Conservation (phyloP, 305 asterid species). For the Solanum hybrid region DNA sequence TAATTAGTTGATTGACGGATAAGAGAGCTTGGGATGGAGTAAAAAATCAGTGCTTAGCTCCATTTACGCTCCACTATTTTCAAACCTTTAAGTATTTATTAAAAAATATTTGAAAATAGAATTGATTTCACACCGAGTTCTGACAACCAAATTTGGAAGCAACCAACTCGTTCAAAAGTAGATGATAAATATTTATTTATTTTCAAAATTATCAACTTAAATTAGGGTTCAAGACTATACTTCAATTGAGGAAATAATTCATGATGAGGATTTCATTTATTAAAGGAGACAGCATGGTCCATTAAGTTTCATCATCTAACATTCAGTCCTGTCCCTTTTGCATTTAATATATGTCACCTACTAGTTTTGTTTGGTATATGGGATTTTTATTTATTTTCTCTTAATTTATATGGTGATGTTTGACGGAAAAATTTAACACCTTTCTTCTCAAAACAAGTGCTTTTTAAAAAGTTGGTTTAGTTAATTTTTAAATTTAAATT, state of each 20-base stretch:
- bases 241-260: background rate
- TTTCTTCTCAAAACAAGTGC: background rate
- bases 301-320: background rate
- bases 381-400: background rate
- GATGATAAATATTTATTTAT: background rate
- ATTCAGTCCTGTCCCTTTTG: background rate
- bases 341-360: constrained; percentile 4
- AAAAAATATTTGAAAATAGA: background rate
- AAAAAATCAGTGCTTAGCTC: background rate
- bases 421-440: background rate
- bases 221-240: background rate
- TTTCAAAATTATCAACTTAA: background rate
- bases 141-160: background rate
- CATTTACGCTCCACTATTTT: background rate
- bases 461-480: background rate
- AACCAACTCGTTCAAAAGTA: background rate
- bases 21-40: background rate
- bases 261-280: background rate
- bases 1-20: background rate
- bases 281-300: background rate
- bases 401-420: background rate
- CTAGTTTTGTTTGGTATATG: background rate
- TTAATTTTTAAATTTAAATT: background rate
- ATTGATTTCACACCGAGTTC: background rate
- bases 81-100: background rate